Percentiles rank a stretch among this genome's conserved stretches.
Conservation (phyloP, 2,329 filamentous ascomycete genomes). For the Emydomyces testavorans region DNA sequence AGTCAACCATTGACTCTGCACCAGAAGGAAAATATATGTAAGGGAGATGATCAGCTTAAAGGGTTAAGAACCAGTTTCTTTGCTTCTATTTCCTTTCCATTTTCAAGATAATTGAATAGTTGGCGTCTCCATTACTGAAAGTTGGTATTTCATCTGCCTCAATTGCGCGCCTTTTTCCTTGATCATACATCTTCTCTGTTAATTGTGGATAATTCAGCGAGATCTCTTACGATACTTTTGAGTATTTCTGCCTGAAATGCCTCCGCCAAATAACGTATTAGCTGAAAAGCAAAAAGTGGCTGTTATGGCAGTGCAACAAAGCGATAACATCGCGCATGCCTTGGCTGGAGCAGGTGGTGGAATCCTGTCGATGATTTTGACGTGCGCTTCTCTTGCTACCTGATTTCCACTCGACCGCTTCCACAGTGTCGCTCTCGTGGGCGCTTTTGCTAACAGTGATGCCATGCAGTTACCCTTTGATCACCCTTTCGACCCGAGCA, state of each 20-base stretch:
- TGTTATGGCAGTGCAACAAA: conserved; percentile 63
- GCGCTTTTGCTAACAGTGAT: conserved; percentile 4
- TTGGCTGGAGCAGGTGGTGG: conserved; percentile 87
- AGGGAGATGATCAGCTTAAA: background rate
- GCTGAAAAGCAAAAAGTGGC: conserved; percentile 33
- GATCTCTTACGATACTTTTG: too few relatives aligned
- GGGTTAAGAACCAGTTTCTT: background rate
- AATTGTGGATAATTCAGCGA: too few relatives aligned
- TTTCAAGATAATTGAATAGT: too few relatives aligned
- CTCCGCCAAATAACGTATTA: conserved; percentile 27
- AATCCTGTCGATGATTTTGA: conserved; percentile 88
- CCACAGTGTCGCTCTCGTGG: conserved; percentile 1
- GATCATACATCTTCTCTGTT: background rate
- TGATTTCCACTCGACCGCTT: background rate
- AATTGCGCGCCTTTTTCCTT: background rate
- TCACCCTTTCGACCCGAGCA: conserved; percentile 91
- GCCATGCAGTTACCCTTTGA: conserved; percentile 67
- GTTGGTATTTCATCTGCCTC: background rate
- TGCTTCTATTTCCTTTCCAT: background rate
- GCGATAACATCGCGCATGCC: conserved; percentile 94
- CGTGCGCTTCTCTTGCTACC: conserved; percentile 48
- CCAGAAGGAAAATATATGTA: background rate
- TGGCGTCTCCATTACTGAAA: too few relatives aligned
- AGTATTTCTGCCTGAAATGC: too few relatives aligned
- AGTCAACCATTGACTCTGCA: background rate